Conservation (phyloP, 768 basidiomycete species). For the Russula earlei region DNA sequence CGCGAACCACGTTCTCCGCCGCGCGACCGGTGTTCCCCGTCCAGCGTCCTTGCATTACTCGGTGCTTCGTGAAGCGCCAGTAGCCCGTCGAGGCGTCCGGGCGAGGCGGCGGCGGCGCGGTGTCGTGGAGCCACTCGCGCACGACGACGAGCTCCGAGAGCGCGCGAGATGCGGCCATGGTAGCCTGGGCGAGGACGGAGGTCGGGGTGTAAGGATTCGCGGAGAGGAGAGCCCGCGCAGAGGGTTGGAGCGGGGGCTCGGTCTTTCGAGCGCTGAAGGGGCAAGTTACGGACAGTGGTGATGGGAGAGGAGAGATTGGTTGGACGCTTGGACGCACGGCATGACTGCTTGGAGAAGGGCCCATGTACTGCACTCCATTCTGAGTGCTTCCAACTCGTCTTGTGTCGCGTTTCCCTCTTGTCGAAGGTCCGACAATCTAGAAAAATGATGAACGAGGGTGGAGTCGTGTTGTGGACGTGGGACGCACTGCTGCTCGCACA, state of each 20-base stretch:
- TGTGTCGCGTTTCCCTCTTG: conserved; percentile 34
- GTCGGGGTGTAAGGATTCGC: conserved; percentile 80
- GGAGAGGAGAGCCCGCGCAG: conserved; percentile 46
- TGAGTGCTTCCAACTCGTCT: conserved; percentile 52
- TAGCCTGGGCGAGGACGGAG: conserved; percentile 60
- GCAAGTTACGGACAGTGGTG: too few relatives aligned
- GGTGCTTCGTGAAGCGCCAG: conserved; percentile 17
- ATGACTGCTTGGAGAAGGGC: conserved; percentile 65
- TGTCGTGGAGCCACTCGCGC: conserved; percentile 84
- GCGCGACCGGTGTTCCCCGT: conserved; percentile 25
- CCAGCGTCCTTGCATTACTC: conserved; percentile 25
- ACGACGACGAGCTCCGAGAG: conserved; percentile 72
- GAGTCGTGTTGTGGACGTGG: background rate
- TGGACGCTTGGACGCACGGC: conserved; percentile 42
- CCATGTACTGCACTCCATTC: conserved; percentile 79
- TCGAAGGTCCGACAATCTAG: conserved; percentile 46
- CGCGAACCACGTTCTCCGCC: conserved; percentile 9
- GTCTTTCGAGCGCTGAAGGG: conserved; percentile 56
- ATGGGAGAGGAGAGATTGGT: background rate
- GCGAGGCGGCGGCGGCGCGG: conserved; percentile 32
- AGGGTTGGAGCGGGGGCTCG: conserved; percentile 36
- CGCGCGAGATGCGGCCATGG: conserved; percentile 56
- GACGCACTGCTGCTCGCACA: conserved; percentile 51
- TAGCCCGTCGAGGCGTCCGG: conserved; percentile 15
- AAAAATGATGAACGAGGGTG: background rate